Base-by-base conservation (phyloP, 2,329 filamentous ascomycete species). In the Colletotrichum ledebouriae region DNA sequence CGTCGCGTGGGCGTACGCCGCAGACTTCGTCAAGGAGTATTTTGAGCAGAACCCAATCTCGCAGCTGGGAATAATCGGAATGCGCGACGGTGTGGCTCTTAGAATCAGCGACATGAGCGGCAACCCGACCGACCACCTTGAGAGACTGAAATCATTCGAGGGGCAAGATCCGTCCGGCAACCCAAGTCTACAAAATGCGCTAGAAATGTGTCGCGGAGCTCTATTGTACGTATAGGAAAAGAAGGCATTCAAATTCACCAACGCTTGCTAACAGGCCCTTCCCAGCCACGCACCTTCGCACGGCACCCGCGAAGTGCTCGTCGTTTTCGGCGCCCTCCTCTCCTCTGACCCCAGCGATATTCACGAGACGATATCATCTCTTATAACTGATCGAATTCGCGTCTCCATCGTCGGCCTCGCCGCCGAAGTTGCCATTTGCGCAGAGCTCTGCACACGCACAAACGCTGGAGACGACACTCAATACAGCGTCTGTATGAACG, bases 21-120 rank as follows among this genome's bases (percentile, higher is more conserved):
- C 91, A 71, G 91, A 94, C 65, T 99, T 98, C 79, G 92, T 98
- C 56, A 87, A 90, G 67, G 95, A 98, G 78, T 99, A 94, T 81
- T 99, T 98, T 77, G 96, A 98, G 80, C 96, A 99, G 80, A 99
- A 99, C 75, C 96, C 96, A 11, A 98, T 99, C 72, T 97, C 94
- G 10, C 96, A 99, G 80, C 87, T 99, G 64, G 94, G 92, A 25
- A 91, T 99, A 34, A 84, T 99, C 44, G 95, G 93, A 58, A 97
- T 98, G 92, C 89, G 93, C 70, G 96, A 98, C 77, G 96, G 96
- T 15, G 85, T 98, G 15, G 94, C 94, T 2, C 84, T 97, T 25
- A 86, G 93, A 44, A 88, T 99, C 71, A 96, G 92, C 76, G 93
- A 97, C 76, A 90, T 98, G 84, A 92, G 92, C 63, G 96, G 96